A percentile compares a stretch with the other conserved stretches of the same genome.
These are phyloP conservation scores for Kodamaea fukazawae DNA, from an alignment of 805 yeast species.

Conservation along the genomic window DNA sequence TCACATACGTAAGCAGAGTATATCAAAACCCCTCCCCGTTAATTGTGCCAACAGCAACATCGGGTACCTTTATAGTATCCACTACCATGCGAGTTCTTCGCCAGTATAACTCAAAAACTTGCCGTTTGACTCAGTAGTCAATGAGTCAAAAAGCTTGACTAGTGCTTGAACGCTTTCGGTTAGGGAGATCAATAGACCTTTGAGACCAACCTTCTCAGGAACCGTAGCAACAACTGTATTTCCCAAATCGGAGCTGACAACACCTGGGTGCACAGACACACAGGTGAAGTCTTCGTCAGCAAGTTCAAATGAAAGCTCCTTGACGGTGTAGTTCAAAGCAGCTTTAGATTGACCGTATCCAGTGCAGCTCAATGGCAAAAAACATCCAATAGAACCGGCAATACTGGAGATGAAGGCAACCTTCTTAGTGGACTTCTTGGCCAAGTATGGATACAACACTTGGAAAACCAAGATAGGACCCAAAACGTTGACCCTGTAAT, in stretches of 20 bases:
- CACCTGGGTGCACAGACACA: constrained; percentile 39
- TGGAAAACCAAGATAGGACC: constrained; percentile 20
- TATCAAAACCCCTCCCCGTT: no score
- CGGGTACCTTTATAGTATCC: no score
- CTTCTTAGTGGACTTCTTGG: constrained; percentile 17
- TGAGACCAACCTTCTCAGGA: background rate
- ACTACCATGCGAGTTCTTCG: constrained; percentile 6
- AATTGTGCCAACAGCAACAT: no score
- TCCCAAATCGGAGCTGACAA: constrained; percentile 37
- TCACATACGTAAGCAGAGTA: no score
- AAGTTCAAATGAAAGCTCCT: constrained; percentile 24
- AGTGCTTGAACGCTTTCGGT: constrained; percentile 4
- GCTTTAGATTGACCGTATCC: constrained; percentile 39
- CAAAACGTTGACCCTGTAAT: constrained; percentile 18
- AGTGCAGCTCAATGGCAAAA: constrained; percentile 14
- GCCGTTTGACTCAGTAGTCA: constrained; percentile 11
- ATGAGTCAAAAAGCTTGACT: constrained; percentile 4
- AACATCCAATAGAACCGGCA: constrained; percentile 21
- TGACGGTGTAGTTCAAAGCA: constrained; percentile 32
- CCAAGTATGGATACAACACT: constrained; percentile 19
- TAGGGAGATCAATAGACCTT: background rate
- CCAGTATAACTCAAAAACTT: constrained; percentile 16
- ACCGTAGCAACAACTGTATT: constrained; percentile 1
- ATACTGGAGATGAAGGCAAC: constrained; percentile 24
- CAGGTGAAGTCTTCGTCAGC: constrained; percentile 22